phyloP scores from a whole-genome alignment of 2,329 filamentous ascomycete genomes.

The Polychaeton citri region DNA sequence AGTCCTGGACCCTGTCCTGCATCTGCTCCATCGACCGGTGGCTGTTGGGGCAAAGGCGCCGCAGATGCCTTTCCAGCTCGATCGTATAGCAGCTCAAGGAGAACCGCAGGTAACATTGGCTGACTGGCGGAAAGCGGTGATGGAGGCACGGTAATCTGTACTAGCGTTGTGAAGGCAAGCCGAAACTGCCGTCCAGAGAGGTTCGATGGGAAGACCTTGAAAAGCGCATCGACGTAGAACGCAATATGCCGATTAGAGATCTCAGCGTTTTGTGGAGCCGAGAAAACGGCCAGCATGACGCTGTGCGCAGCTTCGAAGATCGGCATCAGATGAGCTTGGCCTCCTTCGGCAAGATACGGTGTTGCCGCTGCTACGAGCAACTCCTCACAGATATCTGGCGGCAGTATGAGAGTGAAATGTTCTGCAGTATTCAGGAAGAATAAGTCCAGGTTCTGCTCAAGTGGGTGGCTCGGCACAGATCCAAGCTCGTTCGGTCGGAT shows the following conservation, averaged over 20 bases:
- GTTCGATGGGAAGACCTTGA: conserved; percentile 62
- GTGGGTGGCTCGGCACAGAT: conserved; percentile 45
- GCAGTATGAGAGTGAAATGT: conserved; percentile 60
- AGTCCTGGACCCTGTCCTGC: conserved; percentile 13
- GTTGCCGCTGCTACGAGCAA: conserved; percentile 62
- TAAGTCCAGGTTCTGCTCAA: conserved; percentile 63
- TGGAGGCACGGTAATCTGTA: conserved; percentile 70
- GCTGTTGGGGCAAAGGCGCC: conserved; percentile 24
- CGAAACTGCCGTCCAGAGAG: conserved; percentile 78
- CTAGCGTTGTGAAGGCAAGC: conserved; percentile 72
- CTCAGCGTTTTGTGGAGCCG: conserved; percentile 61
- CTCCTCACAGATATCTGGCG: conserved; percentile 53
- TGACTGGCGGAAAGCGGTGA: conserved; percentile 60
- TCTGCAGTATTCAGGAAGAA: conserved; percentile 83
- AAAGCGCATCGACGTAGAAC: conserved; percentile 71
- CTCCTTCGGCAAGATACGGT: conserved; percentile 55
- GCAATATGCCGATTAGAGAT: conserved; percentile 61
- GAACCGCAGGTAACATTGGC: conserved; percentile 63
- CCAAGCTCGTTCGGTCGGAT: conserved; percentile 44
- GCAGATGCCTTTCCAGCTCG: conserved; percentile 45
- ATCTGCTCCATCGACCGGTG: conserved; percentile 19
- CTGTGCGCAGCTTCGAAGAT: conserved; percentile 87
- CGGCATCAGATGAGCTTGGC: conserved; percentile 44
- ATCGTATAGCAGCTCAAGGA: conserved; percentile 65
- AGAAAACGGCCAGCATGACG: conserved; percentile 65